Evolutionary conservation across 2,329 filamentous ascomycete species (phyloP).

Genomic region (Aureobasidium sp.): DNA sequence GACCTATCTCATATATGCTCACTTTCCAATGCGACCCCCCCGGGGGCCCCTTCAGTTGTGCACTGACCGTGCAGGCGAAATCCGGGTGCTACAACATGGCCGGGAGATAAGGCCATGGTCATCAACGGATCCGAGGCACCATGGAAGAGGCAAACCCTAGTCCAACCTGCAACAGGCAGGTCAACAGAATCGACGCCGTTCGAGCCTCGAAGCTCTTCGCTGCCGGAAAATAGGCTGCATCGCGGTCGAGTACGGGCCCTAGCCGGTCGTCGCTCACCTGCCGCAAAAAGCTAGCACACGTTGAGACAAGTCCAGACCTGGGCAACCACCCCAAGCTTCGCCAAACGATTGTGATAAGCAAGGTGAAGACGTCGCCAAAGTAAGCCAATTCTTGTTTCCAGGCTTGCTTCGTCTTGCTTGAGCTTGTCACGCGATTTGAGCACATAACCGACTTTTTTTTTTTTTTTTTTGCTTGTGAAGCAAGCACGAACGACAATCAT

Average conservation of each 20-base stretch:
- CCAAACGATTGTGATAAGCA: constrained; percentile 7
- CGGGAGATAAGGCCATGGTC: constrained; percentile 2
- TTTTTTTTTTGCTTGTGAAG: neutral
- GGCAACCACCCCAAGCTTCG: neutral
- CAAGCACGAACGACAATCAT: neutral
- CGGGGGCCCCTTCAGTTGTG: neutral
- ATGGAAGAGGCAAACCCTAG: neutral
- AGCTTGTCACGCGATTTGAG: constrained; percentile 5
- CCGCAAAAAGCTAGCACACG: constrained; percentile 2
- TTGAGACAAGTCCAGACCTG: constrained; percentile 1
- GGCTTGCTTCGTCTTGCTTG: neutral
- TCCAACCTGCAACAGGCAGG: constrained; percentile 1
- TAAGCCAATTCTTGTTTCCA: neutral
- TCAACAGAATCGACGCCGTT: constrained; percentile 5
- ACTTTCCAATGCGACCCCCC: neutral
- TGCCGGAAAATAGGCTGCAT: neutral
- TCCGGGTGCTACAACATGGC: neutral
- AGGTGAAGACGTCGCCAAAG: neutral
- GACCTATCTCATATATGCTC: neutral
- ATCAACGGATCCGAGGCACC: neutral
- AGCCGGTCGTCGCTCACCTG: neutral
- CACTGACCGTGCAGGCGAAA: constrained; percentile 6
- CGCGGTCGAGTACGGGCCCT: neutral
- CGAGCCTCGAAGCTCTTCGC: neutral
- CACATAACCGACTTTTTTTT: neutral